Evolutionary conservation across 192 early-diverging fungal genomes (phyloP).

Genomic region (Spinellus fusiger): DNA sequence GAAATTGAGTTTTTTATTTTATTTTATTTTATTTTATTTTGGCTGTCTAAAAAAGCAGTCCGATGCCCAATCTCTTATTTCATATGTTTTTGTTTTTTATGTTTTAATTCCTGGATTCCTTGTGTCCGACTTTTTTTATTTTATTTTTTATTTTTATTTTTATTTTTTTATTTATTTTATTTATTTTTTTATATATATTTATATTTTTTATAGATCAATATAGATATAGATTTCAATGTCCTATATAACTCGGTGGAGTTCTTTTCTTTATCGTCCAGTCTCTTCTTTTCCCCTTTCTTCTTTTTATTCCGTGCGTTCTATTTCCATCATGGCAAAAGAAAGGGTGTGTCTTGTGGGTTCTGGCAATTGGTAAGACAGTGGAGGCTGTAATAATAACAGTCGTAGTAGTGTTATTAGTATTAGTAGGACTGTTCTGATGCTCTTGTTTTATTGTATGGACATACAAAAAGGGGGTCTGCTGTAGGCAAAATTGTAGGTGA

Average conservation of each 20-base stretch:
- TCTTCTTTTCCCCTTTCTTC: no score
- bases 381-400: neutral
- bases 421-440: neutral
- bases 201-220: neutral
- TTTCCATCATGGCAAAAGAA: conserved; percentile 43
- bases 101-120: no score
- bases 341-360: conserved; percentile 88
- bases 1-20: no score
- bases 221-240: neutral
- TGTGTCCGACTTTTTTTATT: neutral
- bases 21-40: no score
- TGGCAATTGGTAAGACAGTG: conserved; percentile 77
- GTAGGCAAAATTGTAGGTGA: conserved; percentile 85
- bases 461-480: conserved; percentile 74
- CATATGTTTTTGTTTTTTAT: no score
- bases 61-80: no score
- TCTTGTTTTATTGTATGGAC: no score
- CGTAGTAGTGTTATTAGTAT: neutral
- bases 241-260: neutral
- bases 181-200: neutral
- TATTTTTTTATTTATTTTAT: neutral
- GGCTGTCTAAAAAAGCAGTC: no score
- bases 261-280: no score
- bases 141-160: neutral
- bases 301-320: no score